Percentiles rank a stretch among this genome's conserved stretches.
Conservation (phyloP, 306 rosid species). For the Carpinus viminea region DNA sequence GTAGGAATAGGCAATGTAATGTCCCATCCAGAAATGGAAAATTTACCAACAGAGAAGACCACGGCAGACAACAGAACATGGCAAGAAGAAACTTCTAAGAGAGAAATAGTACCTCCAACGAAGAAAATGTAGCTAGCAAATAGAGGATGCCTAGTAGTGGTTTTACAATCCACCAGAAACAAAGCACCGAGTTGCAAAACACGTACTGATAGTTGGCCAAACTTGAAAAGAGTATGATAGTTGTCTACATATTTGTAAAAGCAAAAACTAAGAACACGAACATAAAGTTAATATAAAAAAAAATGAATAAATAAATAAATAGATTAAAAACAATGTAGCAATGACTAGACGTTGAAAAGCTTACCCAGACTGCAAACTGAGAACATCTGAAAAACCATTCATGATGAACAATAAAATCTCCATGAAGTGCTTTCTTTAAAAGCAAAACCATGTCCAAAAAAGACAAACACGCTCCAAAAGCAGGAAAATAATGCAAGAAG, state of each 20-base stretch:
- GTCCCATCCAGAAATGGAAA: slow-evolving; percentile 5
- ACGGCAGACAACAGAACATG: neutral
- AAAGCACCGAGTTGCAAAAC: slow-evolving; percentile 44
- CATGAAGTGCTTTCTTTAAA: slow-evolving; percentile 44
- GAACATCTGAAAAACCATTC: slow-evolving; percentile 74
- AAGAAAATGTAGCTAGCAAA: slow-evolving; percentile 46
- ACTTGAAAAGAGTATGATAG: slow-evolving; percentile 54
- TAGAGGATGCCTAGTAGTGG: slow-evolving; percentile 48
- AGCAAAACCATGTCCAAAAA: slow-evolving; percentile 56
- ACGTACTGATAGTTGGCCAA: slow-evolving; percentile 42
- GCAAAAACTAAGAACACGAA: slow-evolving; percentile 21
- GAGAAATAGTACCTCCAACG: slow-evolving; percentile 49
- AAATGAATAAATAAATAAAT: neutral
- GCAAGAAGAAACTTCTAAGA: slow-evolving; percentile 17
- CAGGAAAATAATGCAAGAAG: slow-evolving; percentile 56
- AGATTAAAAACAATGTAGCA: slow-evolving; percentile 6
- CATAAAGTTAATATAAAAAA: slow-evolving; percentile 5
- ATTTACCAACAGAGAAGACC: slow-evolving; percentile 12
- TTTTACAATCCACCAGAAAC: slow-evolving; percentile 87
- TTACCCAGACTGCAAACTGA: slow-evolving; percentile 80
- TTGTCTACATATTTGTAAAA: slow-evolving; percentile 47
- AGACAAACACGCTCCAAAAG: slow-evolving; percentile 64
- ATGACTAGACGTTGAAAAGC: slow-evolving; percentile 26
- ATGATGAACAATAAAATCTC: slow-evolving; percentile 46
- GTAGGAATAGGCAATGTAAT: neutral